A percentile compares a stretch with the other conserved stretches of the same genome.
Evolutionary conservation across 1,284 basidiomycete genomes (phyloP).

Genomic region (Ustilago shanxiensis): DNA sequence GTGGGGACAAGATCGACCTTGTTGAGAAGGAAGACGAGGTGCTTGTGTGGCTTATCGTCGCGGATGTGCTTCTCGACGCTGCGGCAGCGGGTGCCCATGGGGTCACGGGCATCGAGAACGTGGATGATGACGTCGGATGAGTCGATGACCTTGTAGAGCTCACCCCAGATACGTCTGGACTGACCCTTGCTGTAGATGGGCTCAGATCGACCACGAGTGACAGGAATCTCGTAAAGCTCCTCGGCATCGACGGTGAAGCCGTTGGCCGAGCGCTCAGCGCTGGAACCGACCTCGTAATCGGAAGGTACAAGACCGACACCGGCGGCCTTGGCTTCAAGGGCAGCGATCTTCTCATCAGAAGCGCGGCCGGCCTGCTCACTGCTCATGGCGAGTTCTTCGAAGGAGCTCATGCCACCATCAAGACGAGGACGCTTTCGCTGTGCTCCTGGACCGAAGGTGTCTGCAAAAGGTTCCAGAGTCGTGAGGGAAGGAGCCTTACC

Average conservation of each 20-base stretch:
- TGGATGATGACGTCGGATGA: slow-evolving; percentile 97
- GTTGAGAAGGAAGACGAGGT: slow-evolving; percentile 95
- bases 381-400: slow-evolving; percentile 65
- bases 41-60: slow-evolving; percentile 98
- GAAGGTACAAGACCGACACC: slow-evolving; percentile 66
- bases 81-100: slow-evolving; percentile 95
- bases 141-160: slow-evolving; percentile 99
- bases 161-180: slow-evolving; percentile 85
- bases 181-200: slow-evolving; percentile 69
- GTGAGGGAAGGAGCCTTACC: slow-evolving; percentile 66
- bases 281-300: slow-evolving; percentile 66
- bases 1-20: slow-evolving; percentile 98
- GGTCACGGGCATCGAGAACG: slow-evolving; percentile 95
- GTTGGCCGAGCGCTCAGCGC: slow-evolving; percentile 56
- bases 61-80: slow-evolving; percentile 92
- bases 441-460: slow-evolving; percentile 68
- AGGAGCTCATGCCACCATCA: slow-evolving; percentile 63
- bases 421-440: slow-evolving; percentile 68
- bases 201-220: slow-evolving; percentile 67
- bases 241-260: slow-evolving; percentile 56
- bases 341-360: slow-evolving; percentile 58
- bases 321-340: slow-evolving; percentile 54
- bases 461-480: slow-evolving; percentile 63
- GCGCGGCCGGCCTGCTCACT: slow-evolving; percentile 53
- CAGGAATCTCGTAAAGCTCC: slow-evolving; percentile 66